Evolutionary conservation across 1,139 yeast species (phyloP).

Genomic region (Taphrina deformans): DNA sequence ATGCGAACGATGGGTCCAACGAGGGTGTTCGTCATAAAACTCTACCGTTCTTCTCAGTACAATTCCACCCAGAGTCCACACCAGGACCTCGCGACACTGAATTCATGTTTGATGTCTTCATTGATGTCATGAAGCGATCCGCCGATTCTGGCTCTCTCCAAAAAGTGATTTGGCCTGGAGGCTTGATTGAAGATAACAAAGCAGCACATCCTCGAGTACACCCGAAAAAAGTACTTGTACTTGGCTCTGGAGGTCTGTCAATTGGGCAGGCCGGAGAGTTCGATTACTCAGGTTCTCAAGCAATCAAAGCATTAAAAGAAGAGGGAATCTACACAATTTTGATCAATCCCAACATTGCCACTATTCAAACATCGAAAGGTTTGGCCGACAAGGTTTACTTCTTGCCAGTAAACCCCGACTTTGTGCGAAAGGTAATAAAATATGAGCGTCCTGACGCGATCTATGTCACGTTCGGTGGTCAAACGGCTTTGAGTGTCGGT

Average conservation of each 20-base stretch:
- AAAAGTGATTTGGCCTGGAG: conserved; percentile 90
- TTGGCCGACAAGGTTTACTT: conserved; percentile 96
- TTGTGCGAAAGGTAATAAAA: conserved; percentile 89
- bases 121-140: conserved; percentile 66
- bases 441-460: conserved; percentile 97
- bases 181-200: conserved; percentile 67
- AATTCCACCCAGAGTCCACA: conserved; percentile 98
- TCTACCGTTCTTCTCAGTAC: conserved; percentile 95
- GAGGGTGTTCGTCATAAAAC: conserved; percentile 94
- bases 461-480: conserved; percentile 97
- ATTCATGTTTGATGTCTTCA: conserved; percentile 91
- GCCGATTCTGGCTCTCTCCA: conserved; percentile 58
- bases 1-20: conserved; percentile 95
- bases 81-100: conserved; percentile 99
- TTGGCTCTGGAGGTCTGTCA: conserved; percentile 98
- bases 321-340: conserved; percentile 94
- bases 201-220: conserved; percentile 73
- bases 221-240: conserved; percentile 89
- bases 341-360: conserved; percentile 96
- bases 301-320: conserved; percentile 79
- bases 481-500: conserved; percentile 95
- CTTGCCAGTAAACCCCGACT: conserved; percentile 93
- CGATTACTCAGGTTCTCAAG: conserved; percentile 85
- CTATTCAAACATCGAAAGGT: conserved; percentile 94
- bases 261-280: conserved; percentile 99